Base-by-base conservation (phyloP, 257 asterid species). In the Coffea eugenioides region DNA sequence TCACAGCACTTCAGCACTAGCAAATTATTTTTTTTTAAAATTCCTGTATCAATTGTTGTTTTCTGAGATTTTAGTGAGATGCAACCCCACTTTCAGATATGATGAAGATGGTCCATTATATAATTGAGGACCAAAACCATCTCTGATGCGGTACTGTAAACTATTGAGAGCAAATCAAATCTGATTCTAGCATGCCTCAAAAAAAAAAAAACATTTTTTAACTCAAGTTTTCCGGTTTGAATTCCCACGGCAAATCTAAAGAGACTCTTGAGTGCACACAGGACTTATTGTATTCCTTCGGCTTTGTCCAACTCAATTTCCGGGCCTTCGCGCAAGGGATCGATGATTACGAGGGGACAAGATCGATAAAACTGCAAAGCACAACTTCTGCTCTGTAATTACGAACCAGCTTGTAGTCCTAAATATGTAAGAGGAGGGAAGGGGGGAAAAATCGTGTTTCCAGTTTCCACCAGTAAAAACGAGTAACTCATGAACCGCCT, bases 121-220 rank as follows among this genome's bases (percentile, higher is more conserved):
- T 31, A 31, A 45, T 45, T 45, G 2, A 45, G 48, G 51, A 46
- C 51, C 43, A 39, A 39, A 65, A 25, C 69, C 39, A 8, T 25
- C 69, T 65, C 3, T 48, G n/a, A 25, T 72, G 14, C 49, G 76
- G 3, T 25, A 4, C 14, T 12, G 14, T 39, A 61, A 76, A 62
- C 3, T 75, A 62, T 45, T 62, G 16, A 66, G 62, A 80, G 10
- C 61, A 71, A 71, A 67, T 79, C 76, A n/a, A 0, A 49, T 64
- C 8, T 49, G 62, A 23, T 56, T 64, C 49, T 43, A 23, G 61
- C 46, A 7, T 61, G 27, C 48, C 59, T 59, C 69, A 4, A 27
- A 31, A 76, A n/a, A n/a, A n/a, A 2, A 67, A 67, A 51, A 51
- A 51, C 5, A 2, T 25, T 25, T 64, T n/a, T 64, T 25, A 64